Percentiles rank a stretch among this genome's conserved stretches.
phyloP scores from a whole-genome alignment of 176 grass and related monocot genomes.

The Oryza officinalis region DNA sequence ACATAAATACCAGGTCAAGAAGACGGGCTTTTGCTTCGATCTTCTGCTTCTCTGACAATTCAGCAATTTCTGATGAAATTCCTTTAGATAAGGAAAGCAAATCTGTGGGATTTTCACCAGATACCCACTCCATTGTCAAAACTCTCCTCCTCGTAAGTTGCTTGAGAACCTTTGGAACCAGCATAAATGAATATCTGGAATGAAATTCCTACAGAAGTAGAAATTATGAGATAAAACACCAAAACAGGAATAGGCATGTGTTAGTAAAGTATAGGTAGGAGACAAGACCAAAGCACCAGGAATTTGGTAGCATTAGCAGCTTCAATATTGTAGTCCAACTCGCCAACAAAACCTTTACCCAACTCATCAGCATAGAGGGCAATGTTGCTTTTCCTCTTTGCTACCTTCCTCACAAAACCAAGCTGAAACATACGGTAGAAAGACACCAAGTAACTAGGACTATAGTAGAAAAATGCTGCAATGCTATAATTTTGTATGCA shows the following conservation, averaged over 20 bases:
- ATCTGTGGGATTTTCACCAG: slow-evolving; percentile 77
- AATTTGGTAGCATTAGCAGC: slow-evolving; percentile 86
- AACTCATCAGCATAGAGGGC: slow-evolving; percentile 91
- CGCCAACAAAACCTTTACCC: slow-evolving; percentile 85
- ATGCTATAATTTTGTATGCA: neutral
- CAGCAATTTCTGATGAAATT: slow-evolving; percentile 23
- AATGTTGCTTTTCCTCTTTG: slow-evolving; percentile 85
- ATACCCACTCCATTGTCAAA: slow-evolving; percentile 94
- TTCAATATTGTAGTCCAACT: slow-evolving; percentile 93
- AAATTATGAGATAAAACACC: slow-evolving; percentile 40
- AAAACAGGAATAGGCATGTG: neutral
- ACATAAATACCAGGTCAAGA: slow-evolving; percentile 79
- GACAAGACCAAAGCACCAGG: slow-evolving; percentile 61
- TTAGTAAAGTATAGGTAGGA: slow-evolving; percentile 22
- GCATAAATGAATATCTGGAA: slow-evolving; percentile 81
- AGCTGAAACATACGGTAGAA: slow-evolving; percentile 63
- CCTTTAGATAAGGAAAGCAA: slow-evolving; percentile 77
- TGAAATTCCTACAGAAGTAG: slow-evolving; percentile 70
- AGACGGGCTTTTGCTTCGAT: slow-evolving; percentile 65
- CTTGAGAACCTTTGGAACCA: slow-evolving; percentile 77
- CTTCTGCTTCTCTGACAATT: slow-evolving; percentile 55
- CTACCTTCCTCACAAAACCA: slow-evolving; percentile 62
- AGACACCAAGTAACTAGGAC: slow-evolving; percentile 1
- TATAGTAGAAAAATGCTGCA: slow-evolving; percentile 6
- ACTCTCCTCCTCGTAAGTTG: slow-evolving; percentile 81